A percentile compares a stretch with the other conserved stretches of the same genome.
phyloP scores from a whole-genome alignment of 2,329 filamentous ascomycete species.

The Fusarium liriodendri region DNA sequence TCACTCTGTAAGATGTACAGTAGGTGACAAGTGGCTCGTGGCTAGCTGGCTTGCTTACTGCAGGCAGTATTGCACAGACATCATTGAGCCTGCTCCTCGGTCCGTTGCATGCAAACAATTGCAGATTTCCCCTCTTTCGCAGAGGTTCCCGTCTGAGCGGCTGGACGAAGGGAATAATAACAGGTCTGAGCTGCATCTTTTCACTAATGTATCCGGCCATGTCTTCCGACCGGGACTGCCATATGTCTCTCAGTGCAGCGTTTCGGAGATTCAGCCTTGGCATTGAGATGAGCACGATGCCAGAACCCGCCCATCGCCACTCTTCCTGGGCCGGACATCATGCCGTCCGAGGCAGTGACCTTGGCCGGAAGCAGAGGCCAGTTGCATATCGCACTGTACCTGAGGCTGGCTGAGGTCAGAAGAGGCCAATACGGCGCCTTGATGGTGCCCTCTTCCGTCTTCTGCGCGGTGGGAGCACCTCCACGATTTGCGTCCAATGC shows the following conservation, averaged over 20 bases:
- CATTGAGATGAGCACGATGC: background rate
- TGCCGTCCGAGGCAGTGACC: background rate
- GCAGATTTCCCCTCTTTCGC: slow-evolving; percentile 15
- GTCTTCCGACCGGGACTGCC: background rate
- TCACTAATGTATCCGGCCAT: background rate
- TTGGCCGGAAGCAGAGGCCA: background rate
- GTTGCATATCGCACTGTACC: slow-evolving; percentile 1
- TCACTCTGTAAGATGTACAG: background rate
- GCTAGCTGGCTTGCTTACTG: slow-evolving; percentile 11
- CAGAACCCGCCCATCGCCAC: background rate
- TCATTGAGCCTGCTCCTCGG: slow-evolving; percentile 11
- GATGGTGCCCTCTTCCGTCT: slow-evolving; percentile 17
- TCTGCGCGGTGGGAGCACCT: slow-evolving; percentile 6
- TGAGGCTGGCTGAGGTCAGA: slow-evolving; percentile 1
- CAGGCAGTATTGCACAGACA: slow-evolving; percentile 20
- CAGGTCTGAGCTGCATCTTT: background rate
- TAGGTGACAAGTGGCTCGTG: background rate
- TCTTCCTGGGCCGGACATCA: background rate
- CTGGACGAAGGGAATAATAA: slow-evolving; percentile 28
- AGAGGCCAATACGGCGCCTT: slow-evolving; percentile 3
- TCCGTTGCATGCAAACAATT: slow-evolving; percentile 4
- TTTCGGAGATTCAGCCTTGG: background rate
- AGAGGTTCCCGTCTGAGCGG: slow-evolving; percentile 17
- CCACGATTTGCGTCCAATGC: slow-evolving; percentile 21
- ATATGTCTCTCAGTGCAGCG: background rate